A percentile compares a stretch with the other conserved stretches of the same genome.
These are phyloP conservation scores for Salicornia ramosissima DNA, from an alignment of 148 eudicot genomes.

Conservation along the genomic window DNA sequence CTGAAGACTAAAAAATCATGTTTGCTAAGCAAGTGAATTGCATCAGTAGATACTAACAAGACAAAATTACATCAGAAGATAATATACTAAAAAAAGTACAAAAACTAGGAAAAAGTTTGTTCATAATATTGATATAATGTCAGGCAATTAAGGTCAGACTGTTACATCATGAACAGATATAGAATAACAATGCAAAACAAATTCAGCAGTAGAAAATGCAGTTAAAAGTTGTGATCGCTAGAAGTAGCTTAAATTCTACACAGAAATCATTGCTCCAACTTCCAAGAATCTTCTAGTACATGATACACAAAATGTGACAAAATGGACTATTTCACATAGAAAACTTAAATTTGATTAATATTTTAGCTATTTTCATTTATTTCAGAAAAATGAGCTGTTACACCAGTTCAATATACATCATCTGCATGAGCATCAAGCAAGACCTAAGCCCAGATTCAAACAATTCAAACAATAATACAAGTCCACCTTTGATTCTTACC, in stretches of 20 bases:
- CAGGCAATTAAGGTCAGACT: too few species aligned
- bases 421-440: background rate
- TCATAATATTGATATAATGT: too few species aligned
- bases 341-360: too few species aligned
- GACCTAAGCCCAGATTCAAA: background rate
- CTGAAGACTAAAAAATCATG: conserved; percentile 7
- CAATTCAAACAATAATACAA: background rate
- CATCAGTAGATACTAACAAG: background rate
- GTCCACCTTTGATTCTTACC: background rate
- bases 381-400: background rate
- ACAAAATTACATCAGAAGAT: too few species aligned
- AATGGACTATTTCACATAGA: too few species aligned
- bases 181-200: background rate
- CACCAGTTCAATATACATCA: background rate
- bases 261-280: background rate
- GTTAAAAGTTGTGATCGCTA: background rate
- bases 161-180: background rate
- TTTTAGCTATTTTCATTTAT: background rate
- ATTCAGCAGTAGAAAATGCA: background rate
- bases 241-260: background rate
- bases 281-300: too few species aligned
- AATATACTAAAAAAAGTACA: background rate
- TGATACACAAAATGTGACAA: too few species aligned
- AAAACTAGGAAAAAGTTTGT: too few species aligned
- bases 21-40: background rate